Base-by-base conservation (phyloP, 2,329 filamentous ascomycete species). In the Daldinia eschscholtzii region DNA sequence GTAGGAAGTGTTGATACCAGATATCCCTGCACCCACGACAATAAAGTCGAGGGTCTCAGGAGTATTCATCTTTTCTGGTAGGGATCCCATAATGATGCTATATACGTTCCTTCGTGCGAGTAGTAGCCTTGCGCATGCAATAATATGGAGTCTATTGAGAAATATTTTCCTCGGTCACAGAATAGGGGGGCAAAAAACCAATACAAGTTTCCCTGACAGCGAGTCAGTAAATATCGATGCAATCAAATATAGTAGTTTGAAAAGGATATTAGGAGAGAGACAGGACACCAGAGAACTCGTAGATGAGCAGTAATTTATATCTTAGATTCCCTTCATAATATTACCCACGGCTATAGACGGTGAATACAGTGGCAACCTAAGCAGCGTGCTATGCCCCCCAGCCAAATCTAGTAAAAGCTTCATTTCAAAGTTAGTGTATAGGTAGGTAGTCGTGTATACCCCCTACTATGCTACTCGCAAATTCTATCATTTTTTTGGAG, bases 1-100 rank as follows among this genome's bases (percentile, higher is more conserved):
- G 75, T 94, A 93, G 13, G 87, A 91, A 12, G 89, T 84, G 72
- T 93, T 93, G 80, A 94, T 91, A 60, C 92, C 92, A 5, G 90
- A 91, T 61, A 94, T 88, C 10, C 92, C 92, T 1, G 91, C 91
- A 12, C 92, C 92, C 59, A 94, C 80, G 72, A 94, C 88, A 73
- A 93, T 78, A 18, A 89, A 79, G 74, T 91, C 88, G 70, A 82
- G 48, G 12, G 50, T 41, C 33, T 72, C 72, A 7, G 26, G 9
- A 28, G 18, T 28, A 3, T 57, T n/a, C n/a, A 26, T 35, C 35
- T 53, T 59, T 18, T 50, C 57, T 59, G 39, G 41, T 23, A 46
- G 18, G 28, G 55, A 57, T n/a, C 23, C 55, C 55, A 57, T 57
- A 23, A 28, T 44, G 55, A 35, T 18, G 3, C 12, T 30, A 28